Evolutionary conservation across 2,329 filamentous ascomycete genomes (phyloP), one percentile per base, ranked within the genome.

Genomic region (Penicillium glabrum): DNA sequence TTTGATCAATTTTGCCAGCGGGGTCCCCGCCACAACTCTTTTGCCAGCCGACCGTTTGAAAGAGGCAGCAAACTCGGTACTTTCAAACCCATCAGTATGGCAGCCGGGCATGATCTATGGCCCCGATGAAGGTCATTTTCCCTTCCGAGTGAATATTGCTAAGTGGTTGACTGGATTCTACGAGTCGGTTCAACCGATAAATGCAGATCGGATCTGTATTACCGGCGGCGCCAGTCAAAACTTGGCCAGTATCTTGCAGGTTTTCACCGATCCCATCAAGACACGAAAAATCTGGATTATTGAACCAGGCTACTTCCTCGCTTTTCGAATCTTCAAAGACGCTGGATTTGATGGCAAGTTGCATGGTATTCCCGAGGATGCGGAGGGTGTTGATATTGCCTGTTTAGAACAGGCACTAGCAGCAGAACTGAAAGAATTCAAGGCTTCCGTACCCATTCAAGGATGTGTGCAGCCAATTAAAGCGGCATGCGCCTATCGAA

Each of bases 201-300:
- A 8, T 7, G 31, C 80, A 6, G 80, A 85, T 2, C 82, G 89
- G 24, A 87, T 96, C 50, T 89, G 86, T 67, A 87, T 96, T 68
- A 90, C 89, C 0, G 91, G 91, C 39, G 92, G 92, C 13, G 92
- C 92, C 2, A 89, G 86, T 61, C 91, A 96, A 78, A 91, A 87
- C 68, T 70, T 96, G 2, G 89, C 88, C 0, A 88, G 85, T 65
- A 76, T 96, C 5, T 76, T 96, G 51, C 85, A 89, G 71, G 88
- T 88, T 19, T 96, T 88, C 68, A 89, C 90, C 0, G 91, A 96
- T 71, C 89, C 90, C 1, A 75, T 78, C 1, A 87, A 86, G 64
- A 96, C 91, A 1, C 78, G 82, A 46, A 84, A 83, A 54, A 79
- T 96, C 4, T 96, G 90, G 89, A 82, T 91, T 69, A 85, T 90